Conservation (phyloP, 2,329 filamentous ascomycete species). For the Teratosphaeria destructans region DNA sequence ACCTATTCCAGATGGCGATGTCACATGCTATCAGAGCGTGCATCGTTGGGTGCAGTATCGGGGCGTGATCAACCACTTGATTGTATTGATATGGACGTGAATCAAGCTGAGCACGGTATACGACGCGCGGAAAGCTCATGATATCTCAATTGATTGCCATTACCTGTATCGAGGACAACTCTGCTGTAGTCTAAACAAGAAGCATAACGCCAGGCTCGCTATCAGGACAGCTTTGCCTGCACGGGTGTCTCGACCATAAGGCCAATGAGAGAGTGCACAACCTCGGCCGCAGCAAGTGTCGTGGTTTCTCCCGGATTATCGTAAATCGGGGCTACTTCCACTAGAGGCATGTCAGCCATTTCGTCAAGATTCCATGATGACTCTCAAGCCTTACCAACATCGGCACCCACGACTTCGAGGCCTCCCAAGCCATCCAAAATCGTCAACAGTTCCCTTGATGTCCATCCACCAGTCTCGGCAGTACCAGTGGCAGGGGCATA, state of each 20-base stretch:
- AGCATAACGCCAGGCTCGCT: background rate
- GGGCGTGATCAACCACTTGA: no score
- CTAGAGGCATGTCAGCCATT: slow-evolving; percentile 20
- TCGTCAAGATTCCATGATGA: background rate
- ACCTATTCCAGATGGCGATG: background rate
- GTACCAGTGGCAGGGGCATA: slow-evolving; percentile 49
- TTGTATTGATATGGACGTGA: no score
- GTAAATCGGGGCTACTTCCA: slow-evolving; percentile 53
- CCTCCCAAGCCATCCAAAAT: slow-evolving; percentile 50
- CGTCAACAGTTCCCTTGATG: slow-evolving; percentile 47
- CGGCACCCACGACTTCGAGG: slow-evolving; percentile 48
- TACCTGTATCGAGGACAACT: no score
- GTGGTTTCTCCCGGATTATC: slow-evolving; percentile 52
- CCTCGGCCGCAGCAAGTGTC: slow-evolving; percentile 44
- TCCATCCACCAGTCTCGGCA: slow-evolving; percentile 52
- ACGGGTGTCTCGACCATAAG: slow-evolving; percentile 38
- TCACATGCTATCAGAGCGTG: background rate
- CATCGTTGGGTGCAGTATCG: no score
- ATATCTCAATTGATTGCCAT: no score
- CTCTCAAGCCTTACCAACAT: slow-evolving; percentile 35
- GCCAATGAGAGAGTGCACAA: slow-evolving; percentile 40
- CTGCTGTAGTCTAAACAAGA: no score
- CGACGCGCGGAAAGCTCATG: no score
- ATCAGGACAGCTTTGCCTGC: slow-evolving; percentile 4
- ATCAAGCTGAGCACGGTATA: no score